Base-by-base conservation (phyloP, 2,329 filamentous ascomycete species). In the Annulohypoxylon truncatum region DNA sequence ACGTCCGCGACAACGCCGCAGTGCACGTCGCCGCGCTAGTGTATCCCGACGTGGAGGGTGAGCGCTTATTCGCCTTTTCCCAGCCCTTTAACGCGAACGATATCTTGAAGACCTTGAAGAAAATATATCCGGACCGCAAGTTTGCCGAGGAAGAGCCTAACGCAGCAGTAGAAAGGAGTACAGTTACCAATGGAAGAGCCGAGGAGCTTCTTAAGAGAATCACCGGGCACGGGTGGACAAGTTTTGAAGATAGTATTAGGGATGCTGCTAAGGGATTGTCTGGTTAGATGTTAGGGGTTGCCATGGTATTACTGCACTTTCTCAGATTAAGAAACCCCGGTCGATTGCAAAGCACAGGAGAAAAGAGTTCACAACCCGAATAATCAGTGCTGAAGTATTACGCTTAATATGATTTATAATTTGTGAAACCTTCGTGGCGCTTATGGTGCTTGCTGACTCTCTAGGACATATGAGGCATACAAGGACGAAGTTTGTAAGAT, bases 31-130 rank as follows among this genome's bases (percentile, higher is more conserved):
- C 83, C 2, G 86, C 82, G 0, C 75, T 85, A 6, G 77, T 87
- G 0, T 77, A 85, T 20, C 77, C 79, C 0, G 76, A 79, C 0
- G 79, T 87, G 0, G 64, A 75, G 1, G 79, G 79, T 0, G 82
- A 89, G 70, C 81, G 87, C 1, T 73, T 90, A 7, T 87, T 88
- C 70, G 87, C 78, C 0, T 86, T 84, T 55, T 84, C 82, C 0
- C 76, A 79, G 1, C 80, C 79, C 0, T 83, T 79, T 60, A 84
- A 78, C 47, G 84, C 80, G 74, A 83, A 84, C 18, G 71, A 80
- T 1, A 68, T 86, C 0, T 29, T 80, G 2, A 73, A 60, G 0
- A 72, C 76, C 0, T 38, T 80, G 0, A 69, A 67, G 31, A 50
- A 31, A 24, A 10, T 69, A 1, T 71, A 70, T n/a, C 71, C 69